Conservation (phyloP, 2,329 filamentous ascomycete genomes). For the Cladophialophora yegresii region DNA sequence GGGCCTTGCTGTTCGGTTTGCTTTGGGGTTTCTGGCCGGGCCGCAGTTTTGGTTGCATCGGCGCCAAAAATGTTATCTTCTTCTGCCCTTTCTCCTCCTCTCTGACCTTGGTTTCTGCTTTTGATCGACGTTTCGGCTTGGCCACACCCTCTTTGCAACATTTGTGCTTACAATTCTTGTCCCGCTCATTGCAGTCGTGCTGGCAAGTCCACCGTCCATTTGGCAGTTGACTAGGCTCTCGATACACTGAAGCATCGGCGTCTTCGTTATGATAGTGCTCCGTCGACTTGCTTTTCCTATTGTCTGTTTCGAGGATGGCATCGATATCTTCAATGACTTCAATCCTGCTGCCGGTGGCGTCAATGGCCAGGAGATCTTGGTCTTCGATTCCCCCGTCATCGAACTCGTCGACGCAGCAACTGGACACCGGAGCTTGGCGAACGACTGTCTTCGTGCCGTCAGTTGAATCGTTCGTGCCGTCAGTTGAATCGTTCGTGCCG, state of each 20-base stretch:
- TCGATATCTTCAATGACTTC: conserved; percentile 51
- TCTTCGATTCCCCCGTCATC: conserved; percentile 58
- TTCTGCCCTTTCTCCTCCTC: conserved; percentile 22
- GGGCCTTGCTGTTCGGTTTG: background rate
- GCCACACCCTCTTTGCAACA: conserved; percentile 73
- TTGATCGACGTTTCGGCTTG: conserved; percentile 57
- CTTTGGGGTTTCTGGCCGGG: background rate
- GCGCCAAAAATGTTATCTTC: conserved; percentile 22
- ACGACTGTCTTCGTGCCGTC: conserved; percentile 19
- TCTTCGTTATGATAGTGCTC: conserved; percentile 21
- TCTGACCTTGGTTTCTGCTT: conserved; percentile 29
- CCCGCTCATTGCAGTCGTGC: conserved; percentile 66
- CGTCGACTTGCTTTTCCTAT: conserved; percentile 30
- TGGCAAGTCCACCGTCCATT: conserved; percentile 77
- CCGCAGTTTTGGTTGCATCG: conserved; percentile 3
- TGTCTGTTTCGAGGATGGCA: conserved; percentile 21
- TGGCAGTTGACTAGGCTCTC: conserved; percentile 56
- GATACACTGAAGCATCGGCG: conserved; percentile 14
- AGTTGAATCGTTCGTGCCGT: no score
- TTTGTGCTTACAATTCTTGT: conserved; percentile 64
- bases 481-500: no score
- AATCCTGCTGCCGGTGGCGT: conserved; percentile 53
- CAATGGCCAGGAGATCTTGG: conserved; percentile 53
- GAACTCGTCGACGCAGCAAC: conserved; percentile 51
- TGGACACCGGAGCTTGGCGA: conserved; percentile 21